Conservation (phyloP, 352 stramenopile genomes). For the Pythium oligandrum region DNA sequence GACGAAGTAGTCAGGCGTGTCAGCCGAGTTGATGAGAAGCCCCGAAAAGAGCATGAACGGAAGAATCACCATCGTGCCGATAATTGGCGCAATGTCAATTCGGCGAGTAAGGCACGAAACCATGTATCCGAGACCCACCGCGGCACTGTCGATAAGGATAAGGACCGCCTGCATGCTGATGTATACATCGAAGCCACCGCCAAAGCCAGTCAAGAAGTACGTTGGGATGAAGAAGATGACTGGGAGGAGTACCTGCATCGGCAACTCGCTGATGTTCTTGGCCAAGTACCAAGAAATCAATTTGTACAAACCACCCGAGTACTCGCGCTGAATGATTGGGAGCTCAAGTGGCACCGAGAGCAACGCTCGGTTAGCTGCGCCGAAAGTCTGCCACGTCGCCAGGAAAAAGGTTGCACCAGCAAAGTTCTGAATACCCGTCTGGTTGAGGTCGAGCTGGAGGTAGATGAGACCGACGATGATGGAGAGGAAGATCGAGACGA, state of each 20-base stretch:
- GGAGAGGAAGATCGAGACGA: constrained; percentile 27
- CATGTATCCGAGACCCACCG: constrained; percentile 33
- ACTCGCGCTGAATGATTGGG: constrained; percentile 32
- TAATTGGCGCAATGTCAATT: constrained; percentile 30
- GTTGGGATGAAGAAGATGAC: constrained; percentile 28
- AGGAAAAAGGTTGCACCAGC: constrained; percentile 39
- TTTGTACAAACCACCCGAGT: constrained; percentile 34
- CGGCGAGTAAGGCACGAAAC: constrained; percentile 25
- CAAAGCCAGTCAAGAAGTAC: constrained; percentile 46
- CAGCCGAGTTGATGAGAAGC: constrained; percentile 36
- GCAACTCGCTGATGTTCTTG: constrained; percentile 48
- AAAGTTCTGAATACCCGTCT: constrained; percentile 40
- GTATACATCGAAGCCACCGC: constrained; percentile 22
- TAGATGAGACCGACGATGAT: constrained; percentile 45
- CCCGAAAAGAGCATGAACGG: constrained; percentile 46
- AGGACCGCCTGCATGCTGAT: constrained; percentile 32
- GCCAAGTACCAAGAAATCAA: constrained; percentile 36
- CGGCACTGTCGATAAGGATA: constrained; percentile 26
- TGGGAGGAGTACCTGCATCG: constrained; percentile 38
- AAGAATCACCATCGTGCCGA: constrained; percentile 40
- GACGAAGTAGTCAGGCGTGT: constrained; percentile 36
- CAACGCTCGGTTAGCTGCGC: constrained; percentile 15
- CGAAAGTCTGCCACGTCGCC: constrained; percentile 34
- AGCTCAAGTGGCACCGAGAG: constrained; percentile 22
- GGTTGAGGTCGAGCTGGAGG: constrained; percentile 33